These are phyloP conservation scores for Cyclotella choctawhatcheeana DNA, from an alignment of 108 stramenopile genomes.

Conservation along the genomic window DNA sequence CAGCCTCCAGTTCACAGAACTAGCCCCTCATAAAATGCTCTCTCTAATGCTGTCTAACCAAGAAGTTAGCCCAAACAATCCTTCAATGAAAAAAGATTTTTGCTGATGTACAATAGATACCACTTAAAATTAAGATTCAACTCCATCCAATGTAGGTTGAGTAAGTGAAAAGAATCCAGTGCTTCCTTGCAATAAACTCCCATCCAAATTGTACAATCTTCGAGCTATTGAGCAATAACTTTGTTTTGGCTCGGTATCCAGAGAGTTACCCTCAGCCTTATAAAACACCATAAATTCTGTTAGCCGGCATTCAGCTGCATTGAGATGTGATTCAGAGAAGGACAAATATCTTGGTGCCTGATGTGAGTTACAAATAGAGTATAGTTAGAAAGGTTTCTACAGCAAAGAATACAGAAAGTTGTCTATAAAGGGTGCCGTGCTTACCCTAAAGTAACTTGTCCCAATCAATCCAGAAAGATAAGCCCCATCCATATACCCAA, in stretches of 20 bases:
- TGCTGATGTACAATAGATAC: no score
- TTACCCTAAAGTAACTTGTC: slow-evolving; percentile 35
- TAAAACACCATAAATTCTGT: slow-evolving; percentile 48
- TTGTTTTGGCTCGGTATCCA: slow-evolving; percentile 16
- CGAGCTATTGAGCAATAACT: slow-evolving; percentile 45
- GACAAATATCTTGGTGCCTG: slow-evolving; percentile 47
- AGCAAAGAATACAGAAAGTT: neutral
- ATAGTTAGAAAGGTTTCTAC: neutral
- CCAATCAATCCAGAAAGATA: slow-evolving; percentile 50
- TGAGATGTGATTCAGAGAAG: slow-evolving; percentile 31
- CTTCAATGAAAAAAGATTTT: no score
- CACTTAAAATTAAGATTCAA: no score
- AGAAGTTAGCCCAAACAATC: no score
- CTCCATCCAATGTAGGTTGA: slow-evolving; percentile 16
- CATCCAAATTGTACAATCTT: slow-evolving; percentile 39
- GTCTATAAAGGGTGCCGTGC: no score
- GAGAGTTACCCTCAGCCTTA: slow-evolving; percentile 1
- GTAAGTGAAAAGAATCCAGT: slow-evolving; percentile 54
- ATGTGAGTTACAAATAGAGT: neutral
- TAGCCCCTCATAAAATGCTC: no score
- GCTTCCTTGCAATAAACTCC: slow-evolving; percentile 46
- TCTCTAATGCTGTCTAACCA: no score
- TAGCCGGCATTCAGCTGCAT: slow-evolving; percentile 23
- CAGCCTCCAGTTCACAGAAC: no score
- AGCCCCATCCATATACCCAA: slow-evolving; percentile 42